A percentile compares a stretch with the other conserved stretches of the same genome.
These are phyloP conservation scores for Heliosperma pusillum DNA, from an alignment of 148 eudicot species.

Conservation along the genomic window DNA sequence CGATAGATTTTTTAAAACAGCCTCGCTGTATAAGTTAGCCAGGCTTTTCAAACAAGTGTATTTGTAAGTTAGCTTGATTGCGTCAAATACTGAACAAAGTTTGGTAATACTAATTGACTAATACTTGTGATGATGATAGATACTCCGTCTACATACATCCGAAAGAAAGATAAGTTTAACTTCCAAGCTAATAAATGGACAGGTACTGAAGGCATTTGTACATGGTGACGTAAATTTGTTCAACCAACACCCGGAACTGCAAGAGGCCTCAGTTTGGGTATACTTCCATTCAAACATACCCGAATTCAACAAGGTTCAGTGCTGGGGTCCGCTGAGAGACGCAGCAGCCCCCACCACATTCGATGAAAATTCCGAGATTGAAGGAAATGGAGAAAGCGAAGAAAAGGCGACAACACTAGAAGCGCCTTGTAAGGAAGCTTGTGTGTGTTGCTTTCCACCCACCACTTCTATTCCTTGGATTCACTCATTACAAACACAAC, in stretches of 20 bases:
- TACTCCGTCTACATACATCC: too few relatives aligned
- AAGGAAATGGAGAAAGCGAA: background rate
- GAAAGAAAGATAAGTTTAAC: background rate
- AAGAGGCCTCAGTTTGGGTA: constrained; percentile 78
- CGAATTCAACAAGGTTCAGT: constrained; percentile 81
- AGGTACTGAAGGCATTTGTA: constrained; percentile 89
- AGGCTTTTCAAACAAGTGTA: background rate
- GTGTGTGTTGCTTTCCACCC: constrained; percentile 82
- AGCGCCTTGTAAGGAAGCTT: constrained; percentile 54
- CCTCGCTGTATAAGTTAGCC: background rate
- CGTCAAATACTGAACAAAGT: background rate
- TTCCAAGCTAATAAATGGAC: constrained; percentile 8
- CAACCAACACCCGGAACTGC: constrained; percentile 65
- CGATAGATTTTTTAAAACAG: background rate
- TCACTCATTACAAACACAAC: constrained; percentile 18
- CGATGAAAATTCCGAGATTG: background rate
- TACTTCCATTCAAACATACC: constrained; percentile 87
- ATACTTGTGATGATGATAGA: background rate
- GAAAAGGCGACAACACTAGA: constrained; percentile 25
- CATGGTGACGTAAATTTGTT: constrained; percentile 76
- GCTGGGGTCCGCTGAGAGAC: constrained; percentile 85
- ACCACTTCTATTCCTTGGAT: constrained; percentile 67
- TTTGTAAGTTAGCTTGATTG: background rate
- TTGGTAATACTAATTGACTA: background rate
- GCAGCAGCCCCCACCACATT: constrained; percentile 24